Evolutionary conservation across 192 early-diverging fungal species (phyloP).

Genomic region (Funneliformis geosporum): DNA sequence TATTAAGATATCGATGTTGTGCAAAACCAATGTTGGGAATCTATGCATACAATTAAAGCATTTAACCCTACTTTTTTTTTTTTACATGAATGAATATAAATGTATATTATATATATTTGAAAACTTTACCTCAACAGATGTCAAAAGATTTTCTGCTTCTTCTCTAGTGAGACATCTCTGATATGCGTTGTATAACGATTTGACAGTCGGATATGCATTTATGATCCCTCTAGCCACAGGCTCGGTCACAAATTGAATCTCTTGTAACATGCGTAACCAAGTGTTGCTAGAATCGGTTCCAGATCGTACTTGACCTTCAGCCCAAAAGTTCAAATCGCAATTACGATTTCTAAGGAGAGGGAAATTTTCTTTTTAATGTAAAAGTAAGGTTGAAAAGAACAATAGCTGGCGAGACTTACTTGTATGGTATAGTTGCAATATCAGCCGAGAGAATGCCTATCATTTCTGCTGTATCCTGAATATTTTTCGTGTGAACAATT

Average conservation of each 20-base stretch:
- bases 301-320: constrained; percentile 22
- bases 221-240: constrained; percentile 42
- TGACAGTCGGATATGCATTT: constrained; percentile 35
- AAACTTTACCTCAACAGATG: constrained; percentile 41
- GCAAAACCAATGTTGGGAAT: constrained; percentile 16
- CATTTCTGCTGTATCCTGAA: constrained; percentile 39
- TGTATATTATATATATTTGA: too few relatives aligned
- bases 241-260: constrained; percentile 43
- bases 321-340: constrained; percentile 25
- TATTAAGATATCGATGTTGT: constrained; percentile 7
- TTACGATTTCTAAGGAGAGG: constrained; percentile 17
- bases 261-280: constrained; percentile 47
- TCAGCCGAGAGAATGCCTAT: constrained; percentile 36
- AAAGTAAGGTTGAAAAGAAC: not conserved
- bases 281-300: constrained; percentile 38
- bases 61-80: not conserved
- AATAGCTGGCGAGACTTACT: constrained; percentile 32
- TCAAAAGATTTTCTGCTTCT: constrained; percentile 36
- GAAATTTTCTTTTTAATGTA: not conserved
- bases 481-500: constrained; percentile 37
- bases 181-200: constrained; percentile 38
- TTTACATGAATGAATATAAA: too few relatives aligned
- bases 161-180: constrained; percentile 3
- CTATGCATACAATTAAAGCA: not conserved
- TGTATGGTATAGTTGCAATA: constrained; percentile 40